Evolutionary conservation across 2,329 filamentous ascomycete species (phyloP), one percentile per base, ranked within the genome.

Genomic region (Fusarium sp.): DNA sequence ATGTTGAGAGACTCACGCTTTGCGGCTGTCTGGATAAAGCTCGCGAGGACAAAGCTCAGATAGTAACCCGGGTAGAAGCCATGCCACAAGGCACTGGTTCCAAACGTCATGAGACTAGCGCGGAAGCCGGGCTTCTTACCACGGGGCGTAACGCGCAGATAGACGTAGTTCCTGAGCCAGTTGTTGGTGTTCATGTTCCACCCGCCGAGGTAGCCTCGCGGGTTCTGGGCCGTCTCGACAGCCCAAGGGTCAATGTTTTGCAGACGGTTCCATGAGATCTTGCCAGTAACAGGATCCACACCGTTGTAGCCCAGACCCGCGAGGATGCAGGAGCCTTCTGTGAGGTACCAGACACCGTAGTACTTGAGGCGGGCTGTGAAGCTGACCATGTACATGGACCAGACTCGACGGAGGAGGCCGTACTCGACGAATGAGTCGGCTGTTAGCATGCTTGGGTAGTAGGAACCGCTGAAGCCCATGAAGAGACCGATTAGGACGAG

Each of bases 111-210:
- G 86, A 99, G 86, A 79, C 94, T 98, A 60, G 97, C 97, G 68
- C 95, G 90, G 86, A 99, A 99, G 1, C 97, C 97, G 11, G 97
- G 97, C 83, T 98, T 99, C 87, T 95, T 97, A 64, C 97, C 97
- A 77, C 94, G 93, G 0, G 97, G 97, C 0, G 97, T 99, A 4
- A 99, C 97, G 27, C 97, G 92, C 57, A 99, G 88, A 81, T 98
- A 99, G 77, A 99, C 89, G 81, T 98, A 99, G 83, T 98, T 98
- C 56, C 95, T 91, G 71, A 99, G 86, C 97, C 97, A 99, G 79
- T 94, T 91, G 82, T 98, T 99, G 14, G 97, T 99, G 84, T 98
- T 98, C 86, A 98, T 98, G 83, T 99, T 99, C 97, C 97, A 99
- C 79, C 91, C 93, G 58, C 92, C 96, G 4, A 99, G 88, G 79